phyloP scores from a whole-genome alignment of 2,329 filamentous ascomycete species.

The Neodidymelliopsis sp. region DNA sequence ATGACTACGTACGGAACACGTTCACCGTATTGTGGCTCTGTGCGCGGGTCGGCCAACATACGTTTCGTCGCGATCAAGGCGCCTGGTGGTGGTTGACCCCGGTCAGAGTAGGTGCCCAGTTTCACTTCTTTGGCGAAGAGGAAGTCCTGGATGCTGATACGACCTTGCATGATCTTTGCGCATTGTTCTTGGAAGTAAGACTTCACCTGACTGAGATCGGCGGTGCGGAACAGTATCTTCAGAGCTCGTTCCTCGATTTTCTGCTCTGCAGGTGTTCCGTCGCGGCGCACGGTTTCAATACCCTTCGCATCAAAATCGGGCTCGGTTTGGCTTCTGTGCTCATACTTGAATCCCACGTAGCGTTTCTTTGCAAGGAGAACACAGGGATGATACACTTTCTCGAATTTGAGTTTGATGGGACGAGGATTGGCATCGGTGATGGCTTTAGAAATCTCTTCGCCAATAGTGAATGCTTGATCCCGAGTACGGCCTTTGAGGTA shows the following conservation, averaged over 20 bases:
- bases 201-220: conserved; percentile 89
- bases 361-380: conserved; percentile 95
- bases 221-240: conserved; percentile 86
- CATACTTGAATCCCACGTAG: conserved; percentile 98
- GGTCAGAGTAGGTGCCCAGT: conserved; percentile 85
- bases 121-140: conserved; percentile 94
- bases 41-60: conserved; percentile 85
- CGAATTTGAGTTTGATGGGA: conserved; percentile 95
- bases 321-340: conserved; percentile 73
- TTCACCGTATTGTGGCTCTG: conserved; percentile 94
- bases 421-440: conserved; percentile 90
- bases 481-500: conserved; percentile 85
- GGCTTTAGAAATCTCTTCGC: conserved; percentile 86
- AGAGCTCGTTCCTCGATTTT: conserved; percentile 95
- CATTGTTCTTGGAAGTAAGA: conserved; percentile 89
- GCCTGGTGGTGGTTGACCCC: conserved; percentile 81
- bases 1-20: conserved; percentile 94
- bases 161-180: conserved; percentile 87
- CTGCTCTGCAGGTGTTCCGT: conserved; percentile 93
- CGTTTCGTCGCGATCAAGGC: conserved; percentile 85
- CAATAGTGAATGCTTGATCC: conserved; percentile 90
- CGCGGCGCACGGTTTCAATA: conserved; percentile 94
- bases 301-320: conserved; percentile 98
- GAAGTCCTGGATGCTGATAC: conserved; percentile 91
- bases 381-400: conserved; percentile 97